These are phyloP conservation scores for Citrus cavaleriei DNA, from an alignment of 345 rosid species.

Conservation along the genomic window DNA sequence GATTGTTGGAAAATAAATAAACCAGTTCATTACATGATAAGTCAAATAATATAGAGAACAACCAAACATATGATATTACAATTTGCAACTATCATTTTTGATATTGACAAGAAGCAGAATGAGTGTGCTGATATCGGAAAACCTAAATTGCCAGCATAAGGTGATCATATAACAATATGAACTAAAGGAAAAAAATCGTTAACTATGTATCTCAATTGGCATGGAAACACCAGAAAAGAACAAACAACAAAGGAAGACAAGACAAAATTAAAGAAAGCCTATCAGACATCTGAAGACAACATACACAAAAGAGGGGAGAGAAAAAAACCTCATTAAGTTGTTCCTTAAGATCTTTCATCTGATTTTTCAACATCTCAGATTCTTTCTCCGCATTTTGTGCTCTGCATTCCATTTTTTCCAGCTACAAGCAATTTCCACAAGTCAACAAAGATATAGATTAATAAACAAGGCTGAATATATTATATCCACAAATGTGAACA, in stretches of 20 bases:
- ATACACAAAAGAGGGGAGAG: background rate
- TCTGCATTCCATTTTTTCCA: conserved; percentile 78
- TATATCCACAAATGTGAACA: conserved; percentile 7
- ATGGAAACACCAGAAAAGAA: background rate
- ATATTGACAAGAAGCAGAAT: background rate
- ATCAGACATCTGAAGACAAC: background rate
- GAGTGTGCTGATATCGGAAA: background rate
- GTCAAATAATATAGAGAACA: background rate
- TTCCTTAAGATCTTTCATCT: conserved; percentile 47
- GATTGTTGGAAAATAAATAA: conserved; percentile 2
- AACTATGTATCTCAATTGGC: background rate
- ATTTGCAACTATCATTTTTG: background rate
- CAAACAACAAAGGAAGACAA: background rate
- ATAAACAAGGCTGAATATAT: background rate
- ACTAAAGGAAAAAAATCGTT: background rate
- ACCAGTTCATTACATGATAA: background rate
- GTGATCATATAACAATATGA: background rate
- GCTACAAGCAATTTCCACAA: conserved; percentile 40
- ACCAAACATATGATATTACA: background rate
- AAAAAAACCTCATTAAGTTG: conserved; percentile 60
- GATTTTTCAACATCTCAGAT: conserved; percentile 63
- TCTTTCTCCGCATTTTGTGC: conserved; percentile 74
- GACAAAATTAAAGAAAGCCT: background rate
- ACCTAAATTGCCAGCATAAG: background rate
- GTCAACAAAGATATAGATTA: conserved; percentile 13